Percentiles rank a stretch among this genome's conserved stretches.
These are phyloP conservation scores for Aspergillus nidulans DNA, from an alignment of 495 filamentous ascomycete species.

Conservation along the genomic window DNA sequence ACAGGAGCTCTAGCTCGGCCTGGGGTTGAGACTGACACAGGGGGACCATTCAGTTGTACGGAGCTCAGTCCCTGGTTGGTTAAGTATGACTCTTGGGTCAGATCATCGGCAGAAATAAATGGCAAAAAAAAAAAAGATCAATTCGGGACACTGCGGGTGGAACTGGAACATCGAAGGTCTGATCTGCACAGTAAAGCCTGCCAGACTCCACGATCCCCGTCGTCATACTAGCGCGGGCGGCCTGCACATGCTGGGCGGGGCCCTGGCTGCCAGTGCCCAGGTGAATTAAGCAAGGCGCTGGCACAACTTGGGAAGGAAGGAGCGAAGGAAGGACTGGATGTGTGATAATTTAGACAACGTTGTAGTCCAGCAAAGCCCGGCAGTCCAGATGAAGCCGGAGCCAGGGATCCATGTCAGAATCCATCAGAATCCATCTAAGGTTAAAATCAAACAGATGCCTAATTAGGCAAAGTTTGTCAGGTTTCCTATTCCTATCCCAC, in stretches of 20 bases:
- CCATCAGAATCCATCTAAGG: not conserved
- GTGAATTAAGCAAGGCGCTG: slow-evolving; percentile 22
- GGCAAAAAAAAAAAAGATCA: slow-evolving; percentile 7
- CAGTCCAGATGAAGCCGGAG: slow-evolving; percentile 1
- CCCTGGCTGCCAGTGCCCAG: no score
- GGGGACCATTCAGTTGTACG: slow-evolving; percentile 14
- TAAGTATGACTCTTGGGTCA: slow-evolving; percentile 8
- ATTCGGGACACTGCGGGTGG: not conserved
- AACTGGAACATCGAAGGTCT: not conserved
- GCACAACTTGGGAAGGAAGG: slow-evolving; percentile 16
- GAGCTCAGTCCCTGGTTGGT: slow-evolving; percentile 4
- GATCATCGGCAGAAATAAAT: slow-evolving; percentile 11
- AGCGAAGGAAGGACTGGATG: slow-evolving; percentile 10
- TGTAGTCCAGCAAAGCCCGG: no score
- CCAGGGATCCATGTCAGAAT: not conserved
- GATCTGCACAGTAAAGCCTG: slow-evolving; percentile 43
- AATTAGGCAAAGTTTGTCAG: not conserved
- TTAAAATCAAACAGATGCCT: slow-evolving; percentile 4
- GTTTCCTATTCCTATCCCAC: no score
- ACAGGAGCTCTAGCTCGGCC: slow-evolving; percentile 17
- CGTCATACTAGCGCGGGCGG: no score
- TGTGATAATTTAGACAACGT: not conserved
- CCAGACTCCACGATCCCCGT: slow-evolving; percentile 35
- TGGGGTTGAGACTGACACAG: slow-evolving; percentile 23
- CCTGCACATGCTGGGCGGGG: slow-evolving; percentile 32